Evolutionary conservation across 2,329 filamentous ascomycete species (phyloP).

Genomic region (Fusarium armeniacum): DNA sequence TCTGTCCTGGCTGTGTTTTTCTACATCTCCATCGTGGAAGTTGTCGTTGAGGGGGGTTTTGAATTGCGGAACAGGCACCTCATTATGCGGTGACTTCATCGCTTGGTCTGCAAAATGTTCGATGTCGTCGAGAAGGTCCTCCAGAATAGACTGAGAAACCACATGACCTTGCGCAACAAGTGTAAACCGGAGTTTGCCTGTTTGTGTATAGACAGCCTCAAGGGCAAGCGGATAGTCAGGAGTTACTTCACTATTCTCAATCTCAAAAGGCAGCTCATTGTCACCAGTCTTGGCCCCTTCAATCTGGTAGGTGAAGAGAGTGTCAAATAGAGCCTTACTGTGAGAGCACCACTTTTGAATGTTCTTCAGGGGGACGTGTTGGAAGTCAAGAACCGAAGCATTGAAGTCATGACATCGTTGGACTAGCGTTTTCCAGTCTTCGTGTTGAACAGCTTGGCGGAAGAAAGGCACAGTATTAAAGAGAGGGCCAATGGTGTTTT

Average conservation of each 20-base stretch:
- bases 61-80: conserved; percentile 17
- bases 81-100: conserved; percentile 19
- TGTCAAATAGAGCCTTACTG: conserved; percentile 78
- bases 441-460: conserved; percentile 58
- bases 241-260: conserved; percentile 61
- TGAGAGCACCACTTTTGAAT: conserved; percentile 83
- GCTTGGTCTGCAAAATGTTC: conserved; percentile 44
- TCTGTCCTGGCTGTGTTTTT: conserved; percentile 54
- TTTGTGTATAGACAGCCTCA: conserved; percentile 72
- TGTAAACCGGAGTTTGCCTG: conserved; percentile 66
- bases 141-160: conserved; percentile 52
- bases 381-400: conserved; percentile 75
- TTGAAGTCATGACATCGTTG: conserved; percentile 79
- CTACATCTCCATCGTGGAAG: background rate
- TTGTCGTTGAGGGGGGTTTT: background rate
- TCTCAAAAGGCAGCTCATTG: conserved; percentile 66
- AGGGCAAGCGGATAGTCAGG: conserved; percentile 84
- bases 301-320: conserved; percentile 84
- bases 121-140: conserved; percentile 56
- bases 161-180: conserved; percentile 69
- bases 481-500: conserved; percentile 81
- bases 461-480: conserved; percentile 91
- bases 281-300: conserved; percentile 52
- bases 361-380: conserved; percentile 79
- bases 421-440: conserved; percentile 73